phyloP scores from a whole-genome alignment of 805 yeast genomes.

The Candida silvicultrix region DNA sequence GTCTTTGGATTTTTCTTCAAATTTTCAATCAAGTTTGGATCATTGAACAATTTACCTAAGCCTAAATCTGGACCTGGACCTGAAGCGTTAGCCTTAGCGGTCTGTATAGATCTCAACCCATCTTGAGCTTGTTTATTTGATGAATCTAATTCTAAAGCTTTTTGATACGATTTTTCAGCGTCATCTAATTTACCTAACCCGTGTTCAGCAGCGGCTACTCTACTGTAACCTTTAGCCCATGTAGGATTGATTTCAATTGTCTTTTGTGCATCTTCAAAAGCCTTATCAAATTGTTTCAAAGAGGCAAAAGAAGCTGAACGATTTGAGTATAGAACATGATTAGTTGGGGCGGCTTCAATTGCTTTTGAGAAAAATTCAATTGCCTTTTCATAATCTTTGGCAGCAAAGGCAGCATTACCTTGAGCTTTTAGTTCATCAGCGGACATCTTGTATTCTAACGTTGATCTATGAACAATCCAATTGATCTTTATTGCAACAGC shows the following conservation, averaged over 20 bases:
- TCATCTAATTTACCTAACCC: conserved; percentile 80
- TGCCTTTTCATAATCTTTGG: conserved; percentile 79
- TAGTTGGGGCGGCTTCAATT: conserved; percentile 69
- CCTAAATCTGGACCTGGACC: conserved; percentile 62
- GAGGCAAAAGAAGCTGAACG: conserved; percentile 92
- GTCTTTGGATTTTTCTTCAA: conserved; percentile 83
- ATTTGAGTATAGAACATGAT: conserved; percentile 89
- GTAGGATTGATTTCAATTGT: conserved; percentile 74
- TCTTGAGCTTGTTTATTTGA: conserved; percentile 79
- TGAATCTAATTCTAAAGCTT: conserved; percentile 78
- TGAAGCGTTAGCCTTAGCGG: conserved; percentile 37
- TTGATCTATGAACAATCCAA: too few relatives aligned
- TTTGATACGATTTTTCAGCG: conserved; percentile 64
- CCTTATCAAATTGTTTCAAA: conserved; percentile 62
- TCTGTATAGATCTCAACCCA: conserved; percentile 68
- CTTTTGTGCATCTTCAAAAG: conserved; percentile 78
- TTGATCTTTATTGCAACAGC: too few relatives aligned
- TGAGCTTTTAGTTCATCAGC: conserved; percentile 81
- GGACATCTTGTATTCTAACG: conserved; percentile 30
- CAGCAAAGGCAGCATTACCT: conserved; percentile 90
- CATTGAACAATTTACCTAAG: conserved; percentile 68
- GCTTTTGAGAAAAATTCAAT: conserved; percentile 80
- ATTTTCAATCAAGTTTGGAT: conserved; percentile 71
- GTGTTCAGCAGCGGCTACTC: conserved; percentile 88
- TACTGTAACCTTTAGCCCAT: conserved; percentile 95